Conservation (phyloP, 345 rosid species). For the Noccaea bulbosa region DNA sequence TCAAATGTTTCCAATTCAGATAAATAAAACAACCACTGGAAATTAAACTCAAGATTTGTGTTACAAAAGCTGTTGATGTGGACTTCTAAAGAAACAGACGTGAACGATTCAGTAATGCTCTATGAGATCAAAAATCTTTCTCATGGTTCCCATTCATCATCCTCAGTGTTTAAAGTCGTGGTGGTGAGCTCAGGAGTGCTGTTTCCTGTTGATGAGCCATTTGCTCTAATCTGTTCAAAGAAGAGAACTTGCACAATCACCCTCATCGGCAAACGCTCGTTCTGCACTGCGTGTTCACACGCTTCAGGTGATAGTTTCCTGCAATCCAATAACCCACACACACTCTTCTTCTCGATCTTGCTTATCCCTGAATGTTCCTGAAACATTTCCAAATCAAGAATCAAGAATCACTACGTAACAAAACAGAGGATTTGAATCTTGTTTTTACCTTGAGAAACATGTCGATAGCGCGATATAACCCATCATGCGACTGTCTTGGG, state of each 20-base stretch:
- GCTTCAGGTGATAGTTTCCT: slow-evolving; percentile 74
- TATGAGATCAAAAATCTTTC: slow-evolving; percentile 46
- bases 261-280: slow-evolving; percentile 80
- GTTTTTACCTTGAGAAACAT: slow-evolving; percentile 66
- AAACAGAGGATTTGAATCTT: neutral
- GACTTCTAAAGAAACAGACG: neutral
- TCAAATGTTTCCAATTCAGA: slow-evolving; percentile 46
- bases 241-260: slow-evolving; percentile 90
- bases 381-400: neutral
- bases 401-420: neutral
- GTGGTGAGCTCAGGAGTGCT: slow-evolving; percentile 44
- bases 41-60: no score
- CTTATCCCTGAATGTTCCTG: slow-evolving; percentile 63
- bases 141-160: slow-evolving; percentile 78
- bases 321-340: slow-evolving; percentile 80
- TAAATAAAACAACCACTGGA: no score
- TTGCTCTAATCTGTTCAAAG: slow-evolving; percentile 69
- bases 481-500: slow-evolving; percentile 63
- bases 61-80: no score
- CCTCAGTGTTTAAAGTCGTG: slow-evolving; percentile 62
- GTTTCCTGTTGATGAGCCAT: slow-evolving; percentile 67
- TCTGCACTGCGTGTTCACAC: slow-evolving; percentile 79
- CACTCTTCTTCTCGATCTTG: slow-evolving; percentile 71
- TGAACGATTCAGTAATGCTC: slow-evolving; percentile 1
- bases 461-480: slow-evolving; percentile 72